These are phyloP conservation scores for Perkinsus marinus DNA, from an alignment of 169 alveolate genomes.

Conservation along the genomic window DNA sequence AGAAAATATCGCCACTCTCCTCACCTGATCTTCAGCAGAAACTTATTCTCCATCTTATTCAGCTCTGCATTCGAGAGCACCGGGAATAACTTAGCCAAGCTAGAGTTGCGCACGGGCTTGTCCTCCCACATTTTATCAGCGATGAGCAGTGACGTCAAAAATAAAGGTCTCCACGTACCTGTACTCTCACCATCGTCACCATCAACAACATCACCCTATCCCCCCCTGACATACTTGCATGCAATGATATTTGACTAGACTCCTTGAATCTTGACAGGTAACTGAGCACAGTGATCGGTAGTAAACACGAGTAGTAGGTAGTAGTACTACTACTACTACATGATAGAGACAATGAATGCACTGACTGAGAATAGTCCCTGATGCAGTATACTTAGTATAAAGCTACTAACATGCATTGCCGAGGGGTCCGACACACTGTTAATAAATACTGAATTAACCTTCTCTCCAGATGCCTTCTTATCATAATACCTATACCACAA, in stretches of 20 bases:
- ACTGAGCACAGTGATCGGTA: background rate
- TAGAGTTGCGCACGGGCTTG: constrained; percentile 24
- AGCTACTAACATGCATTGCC: background rate
- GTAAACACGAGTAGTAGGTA: background rate
- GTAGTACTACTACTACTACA: background rate
- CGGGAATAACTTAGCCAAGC: constrained; percentile 26
- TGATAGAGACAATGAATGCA: constrained; percentile 18
- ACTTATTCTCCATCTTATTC: background rate
- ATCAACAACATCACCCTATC: background rate
- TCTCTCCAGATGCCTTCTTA: background rate
- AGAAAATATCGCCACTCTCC: background rate
- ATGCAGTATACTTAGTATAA: constrained; percentile 1
- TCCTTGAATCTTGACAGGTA: constrained; percentile 13
- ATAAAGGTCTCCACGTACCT: constrained; percentile 25
- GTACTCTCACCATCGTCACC: background rate
- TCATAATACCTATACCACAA: background rate
- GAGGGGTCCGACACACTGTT: background rate
- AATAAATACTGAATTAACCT: background rate
- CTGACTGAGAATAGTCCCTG: constrained; percentile 14
- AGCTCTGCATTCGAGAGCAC: background rate
- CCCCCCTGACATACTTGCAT: background rate
- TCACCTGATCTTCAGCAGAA: background rate
- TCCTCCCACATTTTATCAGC: constrained; percentile 34
- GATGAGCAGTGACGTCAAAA: constrained; percentile 21
- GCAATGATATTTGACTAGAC: constrained; percentile 16